Base-by-base conservation (phyloP, 768 basidiomycete species). In the Amanita muscaria region DNA sequence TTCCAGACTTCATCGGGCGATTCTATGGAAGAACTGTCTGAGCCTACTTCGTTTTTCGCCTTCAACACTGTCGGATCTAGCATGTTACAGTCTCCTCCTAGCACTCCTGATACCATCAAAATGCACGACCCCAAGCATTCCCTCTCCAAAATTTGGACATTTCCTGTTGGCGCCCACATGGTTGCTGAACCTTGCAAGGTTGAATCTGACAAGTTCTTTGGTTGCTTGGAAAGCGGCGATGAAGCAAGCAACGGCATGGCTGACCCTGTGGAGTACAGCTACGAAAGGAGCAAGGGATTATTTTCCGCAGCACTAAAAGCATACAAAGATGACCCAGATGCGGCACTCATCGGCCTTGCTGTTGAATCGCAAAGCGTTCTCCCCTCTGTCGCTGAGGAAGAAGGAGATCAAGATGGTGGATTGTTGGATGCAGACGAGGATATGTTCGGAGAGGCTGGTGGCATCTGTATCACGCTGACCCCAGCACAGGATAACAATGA, bases 381-480 rank as follows among this genome's bases (percentile, higher is more conserved):
- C 18, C 25, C 16, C 2, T 11, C 46, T 29, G 46, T 42, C 15
- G 5, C 34, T 38, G 65, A 60, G 32, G 64, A 62, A 10, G 68
- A 68, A 32, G 66, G 66, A 4, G 67, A 68, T 8, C 58, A 61
- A 15, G 59, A 57, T 6, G 27, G 12, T 6, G 27, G 12, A 27
- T 49, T 58, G 15, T 53, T 54, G 4, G 66, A 71, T 11, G 66
- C 66, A 19, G 72, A 72, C 11, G 69, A 69, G 16, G 72, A 76
- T 33, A 71, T 78, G 52, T 68, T 77, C 44, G 80, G 79, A 23
- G 76, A 81, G 45, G 74, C 76, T 33, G 76, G 79, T 21, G 86
- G 85, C 4, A 83, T 88, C 56, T 77, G 72, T 49, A 86, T 88
- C 52, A 82, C 72, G 3, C 86, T 88, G 49, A 77, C 75, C 3